phyloP scores from a whole-genome alignment of 2,329 filamentous ascomycete species.

The Cordyceps militaris region DNA sequence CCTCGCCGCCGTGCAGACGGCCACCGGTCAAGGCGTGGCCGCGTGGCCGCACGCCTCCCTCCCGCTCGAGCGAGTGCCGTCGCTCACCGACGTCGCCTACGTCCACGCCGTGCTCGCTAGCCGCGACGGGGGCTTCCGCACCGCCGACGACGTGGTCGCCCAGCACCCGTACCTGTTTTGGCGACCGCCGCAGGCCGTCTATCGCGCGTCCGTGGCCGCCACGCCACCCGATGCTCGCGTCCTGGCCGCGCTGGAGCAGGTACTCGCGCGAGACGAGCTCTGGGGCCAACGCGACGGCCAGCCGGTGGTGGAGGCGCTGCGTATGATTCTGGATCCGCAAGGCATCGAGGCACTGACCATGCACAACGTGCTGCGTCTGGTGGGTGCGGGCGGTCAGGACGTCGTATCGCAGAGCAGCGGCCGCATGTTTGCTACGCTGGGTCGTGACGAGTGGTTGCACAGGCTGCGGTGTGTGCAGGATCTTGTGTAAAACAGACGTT shows the following conservation, averaged over 20 bases:
- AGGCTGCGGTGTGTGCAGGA: constrained; percentile 17
- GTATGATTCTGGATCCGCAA: constrained; percentile 13
- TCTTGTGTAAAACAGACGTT: background rate
- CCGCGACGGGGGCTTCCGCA: constrained; percentile 21
- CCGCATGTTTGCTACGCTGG: constrained; percentile 27
- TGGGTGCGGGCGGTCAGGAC: constrained; percentile 25
- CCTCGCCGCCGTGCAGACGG: constrained; percentile 18
- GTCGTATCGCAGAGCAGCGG: constrained; percentile 24
- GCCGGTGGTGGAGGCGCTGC: constrained; percentile 16
- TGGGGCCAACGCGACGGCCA: constrained; percentile 11
- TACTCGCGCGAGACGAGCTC: constrained; percentile 15
- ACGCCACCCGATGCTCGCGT: constrained; percentile 17
- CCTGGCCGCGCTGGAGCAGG: constrained; percentile 21
- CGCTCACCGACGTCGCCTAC: constrained; percentile 17
- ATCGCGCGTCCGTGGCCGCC: constrained; percentile 21
- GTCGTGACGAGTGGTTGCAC: constrained; percentile 28
- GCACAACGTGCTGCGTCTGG: constrained; percentile 26
- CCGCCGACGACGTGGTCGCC: constrained; percentile 18
- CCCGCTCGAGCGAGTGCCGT: constrained; percentile 22
- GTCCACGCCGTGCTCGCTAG: constrained; percentile 18
- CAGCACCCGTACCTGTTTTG: constrained; percentile 33
- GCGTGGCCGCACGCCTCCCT: background rate
- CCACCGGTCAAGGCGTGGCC: constrained; percentile 14
- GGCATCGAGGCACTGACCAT: constrained; percentile 16
- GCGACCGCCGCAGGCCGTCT: constrained; percentile 26